These are phyloP conservation scores for Trichoderma sp. DNA, from an alignment of 2,329 filamentous ascomycete species.

Conservation along the genomic window DNA sequence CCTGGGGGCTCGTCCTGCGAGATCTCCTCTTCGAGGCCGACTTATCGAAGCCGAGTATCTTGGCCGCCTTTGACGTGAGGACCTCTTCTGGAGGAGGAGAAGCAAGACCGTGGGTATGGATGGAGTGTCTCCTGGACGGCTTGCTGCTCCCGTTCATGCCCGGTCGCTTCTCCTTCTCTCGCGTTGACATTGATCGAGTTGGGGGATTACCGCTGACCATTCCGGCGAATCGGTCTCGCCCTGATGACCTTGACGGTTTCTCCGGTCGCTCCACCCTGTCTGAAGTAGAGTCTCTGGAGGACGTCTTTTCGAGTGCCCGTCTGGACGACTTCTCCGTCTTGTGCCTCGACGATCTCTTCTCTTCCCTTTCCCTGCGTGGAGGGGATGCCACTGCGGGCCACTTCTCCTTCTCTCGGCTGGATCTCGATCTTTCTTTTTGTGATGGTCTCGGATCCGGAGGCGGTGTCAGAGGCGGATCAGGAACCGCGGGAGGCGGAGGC, in stretches of 20 bases:
- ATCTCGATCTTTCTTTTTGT: conserved; percentile 76
- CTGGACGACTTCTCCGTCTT: conserved; percentile 65
- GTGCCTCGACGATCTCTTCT: conserved; percentile 61
- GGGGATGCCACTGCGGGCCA: conserved; percentile 67
- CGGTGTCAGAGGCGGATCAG: conserved; percentile 53
- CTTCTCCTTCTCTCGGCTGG: conserved; percentile 69
- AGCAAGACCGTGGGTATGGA: conserved; percentile 66
- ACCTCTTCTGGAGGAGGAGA: conserved; percentile 74
- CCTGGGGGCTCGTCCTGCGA: conserved; percentile 46
- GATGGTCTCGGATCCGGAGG: conserved; percentile 60
- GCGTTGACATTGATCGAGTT: conserved; percentile 68
- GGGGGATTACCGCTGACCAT: conserved; percentile 70
- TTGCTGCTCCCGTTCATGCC: conserved; percentile 52
- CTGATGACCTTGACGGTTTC: conserved; percentile 50
- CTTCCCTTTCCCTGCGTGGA: conserved; percentile 44
- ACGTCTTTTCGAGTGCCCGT: conserved; percentile 56
- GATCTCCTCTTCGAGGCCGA: conserved; percentile 47
- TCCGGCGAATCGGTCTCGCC: conserved; percentile 60
- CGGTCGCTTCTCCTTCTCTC: conserved; percentile 65
- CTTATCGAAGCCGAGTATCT: conserved; percentile 65
- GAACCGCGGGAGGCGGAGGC: conserved; percentile 49
- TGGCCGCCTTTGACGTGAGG: conserved; percentile 75
- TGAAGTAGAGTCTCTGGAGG: conserved; percentile 71
- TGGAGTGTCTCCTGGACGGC: conserved; percentile 68
- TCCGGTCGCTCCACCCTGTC: conserved; percentile 64